phyloP scores from a whole-genome alignment of 371 early-diverging fungal genomes.

The Dentiscutata heterogama region DNA sequence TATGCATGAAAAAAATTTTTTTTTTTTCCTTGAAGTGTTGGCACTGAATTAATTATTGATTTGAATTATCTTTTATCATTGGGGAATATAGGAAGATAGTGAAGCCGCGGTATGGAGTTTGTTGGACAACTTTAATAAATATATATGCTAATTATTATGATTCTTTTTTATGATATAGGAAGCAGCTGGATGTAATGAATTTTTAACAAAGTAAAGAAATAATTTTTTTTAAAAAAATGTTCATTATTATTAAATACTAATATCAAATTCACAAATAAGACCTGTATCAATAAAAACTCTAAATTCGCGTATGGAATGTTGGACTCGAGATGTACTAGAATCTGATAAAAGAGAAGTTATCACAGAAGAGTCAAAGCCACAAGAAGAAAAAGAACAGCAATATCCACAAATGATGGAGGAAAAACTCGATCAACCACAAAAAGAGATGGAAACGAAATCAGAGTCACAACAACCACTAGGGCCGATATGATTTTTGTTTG shows the following conservation, averaged over 20 bases:
- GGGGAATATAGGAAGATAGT: conserved; percentile 16
- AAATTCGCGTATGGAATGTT: conserved; percentile 1
- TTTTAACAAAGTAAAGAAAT: conserved; percentile 18
- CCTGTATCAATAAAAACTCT: conserved; percentile 24
- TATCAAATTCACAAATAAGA: neutral
- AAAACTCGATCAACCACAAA: too few relatives aligned
- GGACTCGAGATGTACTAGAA: neutral
- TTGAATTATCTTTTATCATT: neutral
- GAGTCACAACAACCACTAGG: too few relatives aligned
- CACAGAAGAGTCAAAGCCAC: neutral
- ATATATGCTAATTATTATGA: neutral
- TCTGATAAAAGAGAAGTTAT: neutral
- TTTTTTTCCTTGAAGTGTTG: neutral
- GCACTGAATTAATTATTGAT: neutral
- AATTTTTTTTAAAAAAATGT: too few relatives aligned
- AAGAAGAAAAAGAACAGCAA: neutral
- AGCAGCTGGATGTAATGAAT: conserved; percentile 20
- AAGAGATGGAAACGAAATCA: too few relatives aligned
- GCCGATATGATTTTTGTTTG: too few relatives aligned
- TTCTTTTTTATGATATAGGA: neutral
- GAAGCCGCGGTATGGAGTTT: neutral
- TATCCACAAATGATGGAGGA: too few relatives aligned
- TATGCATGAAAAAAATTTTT: neutral
- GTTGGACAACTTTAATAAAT: neutral
- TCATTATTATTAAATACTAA: neutral